Evolutionary conservation across 2,329 filamentous ascomycete species (phyloP).

Genomic region (Pseudogymnoascus sp.): DNA sequence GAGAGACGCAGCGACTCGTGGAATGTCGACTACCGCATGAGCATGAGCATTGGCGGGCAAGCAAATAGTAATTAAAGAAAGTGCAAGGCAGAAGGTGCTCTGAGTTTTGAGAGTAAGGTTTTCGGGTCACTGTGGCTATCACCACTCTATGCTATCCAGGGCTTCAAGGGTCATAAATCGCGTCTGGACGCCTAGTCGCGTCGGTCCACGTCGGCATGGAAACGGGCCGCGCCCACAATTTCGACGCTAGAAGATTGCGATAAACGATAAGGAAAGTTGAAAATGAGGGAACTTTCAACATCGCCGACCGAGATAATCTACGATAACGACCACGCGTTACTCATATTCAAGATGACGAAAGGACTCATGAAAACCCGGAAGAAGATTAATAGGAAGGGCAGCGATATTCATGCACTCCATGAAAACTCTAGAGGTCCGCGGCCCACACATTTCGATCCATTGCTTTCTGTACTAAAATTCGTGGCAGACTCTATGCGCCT

Average conservation of each 20-base stretch:
- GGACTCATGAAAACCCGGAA: slow-evolving; percentile 79
- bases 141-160: background rate
- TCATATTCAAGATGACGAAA: slow-evolving; percentile 56
- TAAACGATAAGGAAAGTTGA: slow-evolving; percentile 11
- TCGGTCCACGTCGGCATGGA: slow-evolving; percentile 8
- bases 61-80: background rate
- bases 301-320: background rate
- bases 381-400: slow-evolving; percentile 73
- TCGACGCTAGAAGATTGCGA: slow-evolving; percentile 18
- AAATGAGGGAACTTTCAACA: slow-evolving; percentile 8
- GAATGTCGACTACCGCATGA: slow-evolving; percentile 9
- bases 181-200: background rate
- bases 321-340: background rate
- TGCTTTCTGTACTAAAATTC: background rate
- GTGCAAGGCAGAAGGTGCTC: background rate
- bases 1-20: slow-evolving; percentile 15
- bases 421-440: slow-evolving; percentile 61
- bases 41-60: slow-evolving; percentile 5
- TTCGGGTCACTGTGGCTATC: background rate
- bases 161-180: background rate
- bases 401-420: slow-evolving; percentile 67
- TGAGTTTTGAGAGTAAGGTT: background rate
- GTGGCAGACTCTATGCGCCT: slow-evolving; percentile 64
- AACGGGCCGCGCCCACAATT: slow-evolving; percentile 14
- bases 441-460: background rate